Conservation (phyloP, 2,329 filamentous ascomycete genomes). For the Epichloe festucae region DNA sequence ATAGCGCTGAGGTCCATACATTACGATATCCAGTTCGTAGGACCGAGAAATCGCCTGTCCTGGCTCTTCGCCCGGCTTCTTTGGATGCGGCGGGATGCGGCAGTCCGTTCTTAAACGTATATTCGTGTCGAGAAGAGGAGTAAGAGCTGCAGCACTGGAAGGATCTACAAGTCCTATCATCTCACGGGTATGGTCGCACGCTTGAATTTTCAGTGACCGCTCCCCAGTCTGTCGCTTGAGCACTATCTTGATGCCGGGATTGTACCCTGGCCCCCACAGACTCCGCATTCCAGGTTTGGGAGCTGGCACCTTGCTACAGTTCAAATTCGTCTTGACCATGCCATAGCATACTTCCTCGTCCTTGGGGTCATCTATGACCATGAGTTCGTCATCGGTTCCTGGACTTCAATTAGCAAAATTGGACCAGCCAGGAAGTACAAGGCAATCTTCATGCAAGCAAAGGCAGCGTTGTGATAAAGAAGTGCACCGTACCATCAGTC, state of each 20-base stretch:
- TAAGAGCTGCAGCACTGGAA: conserved; percentile 52
- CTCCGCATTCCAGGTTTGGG: conserved; percentile 50
- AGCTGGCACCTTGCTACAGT: conserved; percentile 54
- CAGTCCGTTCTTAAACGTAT: conserved; percentile 57
- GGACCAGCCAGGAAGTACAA: not conserved
- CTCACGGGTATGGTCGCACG: conserved; percentile 56
- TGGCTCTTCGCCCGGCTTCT: conserved; percentile 47
- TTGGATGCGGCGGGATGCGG: conserved; percentile 55
- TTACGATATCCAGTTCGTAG: conserved; percentile 55
- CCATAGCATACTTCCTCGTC: conserved; percentile 72
- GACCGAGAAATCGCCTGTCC: conserved; percentile 48
- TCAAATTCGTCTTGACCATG: conserved; percentile 55
- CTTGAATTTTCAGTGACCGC: conserved; percentile 48
- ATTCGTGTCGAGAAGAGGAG: conserved; percentile 57
- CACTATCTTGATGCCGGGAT: conserved; percentile 63
- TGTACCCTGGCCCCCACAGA: conserved; percentile 45
- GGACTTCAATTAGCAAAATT: not conserved
- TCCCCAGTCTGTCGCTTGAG: conserved; percentile 48
- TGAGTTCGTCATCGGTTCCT: conserved; percentile 41
- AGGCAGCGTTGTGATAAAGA: not conserved
- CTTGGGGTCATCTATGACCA: conserved; percentile 44
- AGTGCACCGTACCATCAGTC: conserved; percentile 32
- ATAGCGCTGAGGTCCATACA: conserved; percentile 64
- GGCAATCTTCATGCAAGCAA: not conserved
- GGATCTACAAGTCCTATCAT: conserved; percentile 67